Evolutionary conservation across 2,329 filamentous ascomycete genomes (phyloP), one percentile per base, ranked within the genome.

Genomic region (Verticillium albo-atrum): DNA sequence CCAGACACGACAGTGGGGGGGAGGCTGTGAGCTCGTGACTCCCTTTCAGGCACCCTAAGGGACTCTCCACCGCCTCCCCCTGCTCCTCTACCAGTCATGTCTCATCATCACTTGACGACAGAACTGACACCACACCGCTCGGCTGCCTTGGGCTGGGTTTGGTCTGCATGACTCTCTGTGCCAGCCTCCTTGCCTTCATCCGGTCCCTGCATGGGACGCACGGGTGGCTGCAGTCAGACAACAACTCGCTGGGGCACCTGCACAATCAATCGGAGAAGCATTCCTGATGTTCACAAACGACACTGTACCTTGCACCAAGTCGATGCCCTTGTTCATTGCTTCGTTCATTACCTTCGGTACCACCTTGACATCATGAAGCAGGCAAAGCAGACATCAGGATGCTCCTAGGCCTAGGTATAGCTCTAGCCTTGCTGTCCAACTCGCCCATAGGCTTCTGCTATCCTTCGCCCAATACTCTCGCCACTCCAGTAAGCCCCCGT

Each of bases 401-500:
- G 15, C 34, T 15, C 15, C n/a, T n/a, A n/a, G n/a, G n/a, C 34
- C 12, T 20, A n/a, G 17, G 14, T 37, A 6, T n/a, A 17, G 30
- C 15, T 37, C 17, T 15, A 15, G 6, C 5, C 34, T 37, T 15
- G 34, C 9, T 20, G n/a, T 50, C n/a, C n/a, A 25, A 3, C 55
- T 66, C 54, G 60, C 12, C 76, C 81, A 69, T 88, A 88, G 7
- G 74, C 78, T 67, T 81, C 78, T 1, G 78, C 76, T 60, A 92
- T 84, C 68, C 87, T 83, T 71, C 79, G 82, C 1, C 83, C 92
- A 34, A 92, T 90, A 23, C 82, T 83, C 76, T 96, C 91, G 1
- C 93, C 93, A 71, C 90, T 92, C 91, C 91, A 96, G 72, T 92
- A 97, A 12, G 94, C 94, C 1, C 94, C 94, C 1, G 92, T 96